A percentile compares a stretch with the other conserved stretches of the same genome.
Evolutionary conservation across 2,329 filamentous ascomycete genomes (phyloP).

Genomic region (Hymenoscyphus fraxineus): DNA sequence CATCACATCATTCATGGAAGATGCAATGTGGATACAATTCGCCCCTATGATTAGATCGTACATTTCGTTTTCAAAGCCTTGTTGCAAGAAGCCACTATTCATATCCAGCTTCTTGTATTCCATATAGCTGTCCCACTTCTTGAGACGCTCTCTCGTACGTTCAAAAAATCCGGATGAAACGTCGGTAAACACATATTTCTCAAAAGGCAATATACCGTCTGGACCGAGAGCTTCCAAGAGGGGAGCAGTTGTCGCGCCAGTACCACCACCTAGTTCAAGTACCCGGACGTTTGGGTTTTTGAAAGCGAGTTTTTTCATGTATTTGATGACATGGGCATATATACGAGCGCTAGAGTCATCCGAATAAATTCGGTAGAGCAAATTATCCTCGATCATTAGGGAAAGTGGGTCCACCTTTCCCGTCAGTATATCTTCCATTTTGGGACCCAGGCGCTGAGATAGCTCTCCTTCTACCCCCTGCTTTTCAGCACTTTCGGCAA

Average conservation of each 20-base stretch:
- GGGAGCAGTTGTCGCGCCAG: slow-evolving; percentile 20
- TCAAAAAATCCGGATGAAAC: slow-evolving; percentile 37
- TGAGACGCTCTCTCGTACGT: slow-evolving; percentile 25
- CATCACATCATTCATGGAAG: slow-evolving; percentile 25
- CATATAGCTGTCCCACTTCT: background rate
- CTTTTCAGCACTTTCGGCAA: background rate
- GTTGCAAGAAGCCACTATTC: slow-evolving; percentile 9
- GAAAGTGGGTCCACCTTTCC: slow-evolving; percentile 11
- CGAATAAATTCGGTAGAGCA: slow-evolving; percentile 12
- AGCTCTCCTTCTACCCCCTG: slow-evolving; percentile 13
- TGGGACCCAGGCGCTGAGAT: slow-evolving; percentile 8
- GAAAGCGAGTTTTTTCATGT: slow-evolving; percentile 5
- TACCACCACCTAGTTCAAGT: slow-evolving; percentile 23
- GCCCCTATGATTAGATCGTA: slow-evolving; percentile 28
- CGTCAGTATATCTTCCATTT: slow-evolving; percentile 9
- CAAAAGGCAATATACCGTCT: slow-evolving; percentile 30
- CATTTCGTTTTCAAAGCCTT: slow-evolving; percentile 19
- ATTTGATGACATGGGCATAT: slow-evolving; percentile 3
- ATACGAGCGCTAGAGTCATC: slow-evolving; percentile 4
- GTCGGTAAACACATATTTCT: slow-evolving; percentile 33
- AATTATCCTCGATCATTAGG: slow-evolving; percentile 12
- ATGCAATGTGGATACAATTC: slow-evolving; percentile 25
- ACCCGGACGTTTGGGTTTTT: slow-evolving; percentile 24
- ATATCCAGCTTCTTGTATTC: slow-evolving; percentile 16
- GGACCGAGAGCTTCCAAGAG: slow-evolving; percentile 15